Base-by-base conservation (phyloP, 768 basidiomycete genomes). In the Dentipellis sp. region DNA sequence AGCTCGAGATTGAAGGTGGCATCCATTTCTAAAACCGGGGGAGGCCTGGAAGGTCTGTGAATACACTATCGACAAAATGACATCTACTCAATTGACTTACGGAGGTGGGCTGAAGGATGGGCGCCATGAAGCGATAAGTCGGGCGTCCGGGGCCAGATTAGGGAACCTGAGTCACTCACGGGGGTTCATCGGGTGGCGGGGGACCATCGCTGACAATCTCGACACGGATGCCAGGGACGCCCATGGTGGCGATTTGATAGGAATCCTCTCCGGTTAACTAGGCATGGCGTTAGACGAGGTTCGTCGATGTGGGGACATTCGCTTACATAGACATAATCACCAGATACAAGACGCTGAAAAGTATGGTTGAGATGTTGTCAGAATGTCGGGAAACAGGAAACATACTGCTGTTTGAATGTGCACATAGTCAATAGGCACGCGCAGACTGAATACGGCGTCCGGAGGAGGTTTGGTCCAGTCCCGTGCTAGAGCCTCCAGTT, bases 401-500 rank as follows among this genome's bases (percentile, higher is more conserved):
- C 87, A 66, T 66, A 92, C 89, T 49, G 89, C 84, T 53, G 91
- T 90, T 63, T 88, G 85, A 35, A 90, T 76, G 23, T 90, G 90
- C 1, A 88, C 91, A 70, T 79, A 91, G 69, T 93, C 91, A n/a
- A 89, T 84, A 2, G 91, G 91, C 0, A 92, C 81, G 22, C 91
- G 86, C 56, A 93, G 72, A 59, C 78, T 76, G 73, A 92, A 88
- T 47, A 77, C 69, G 40, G 81, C 85, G 67, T 86, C 88, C 53
- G 89, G 87, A 14, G 91, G 88, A 11, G 90, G 89, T 64, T 89
- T 91, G 22, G 84, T 81, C 91, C 91, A 93, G 56, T 91, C 88
- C 65, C 86, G 77, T 10, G 89, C 91, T 49, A 86, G 77, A 23
- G 77, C 79, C 62, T 90, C 88, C 21, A 91, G 80, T 70, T 93